Conservation (phyloP, 108 stramenopile species). For the Cyclotella baltica region DNA sequence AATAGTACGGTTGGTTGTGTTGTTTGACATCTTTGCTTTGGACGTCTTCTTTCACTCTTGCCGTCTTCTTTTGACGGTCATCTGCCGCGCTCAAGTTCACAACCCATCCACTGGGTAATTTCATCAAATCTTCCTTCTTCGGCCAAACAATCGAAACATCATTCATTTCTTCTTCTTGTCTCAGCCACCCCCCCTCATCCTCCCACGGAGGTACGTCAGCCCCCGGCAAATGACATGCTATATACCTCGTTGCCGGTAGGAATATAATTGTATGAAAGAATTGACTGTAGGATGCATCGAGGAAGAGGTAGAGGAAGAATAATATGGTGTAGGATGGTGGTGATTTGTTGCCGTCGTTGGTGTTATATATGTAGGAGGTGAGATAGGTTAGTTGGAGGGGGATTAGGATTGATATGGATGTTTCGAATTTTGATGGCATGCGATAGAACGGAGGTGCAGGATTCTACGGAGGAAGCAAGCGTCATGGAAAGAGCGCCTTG, state of each 20-base stretch:
- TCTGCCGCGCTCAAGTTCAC: background rate
- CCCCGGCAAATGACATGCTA: conserved; percentile 33
- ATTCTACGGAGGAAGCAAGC: no score
- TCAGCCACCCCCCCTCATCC: conserved; percentile 17
- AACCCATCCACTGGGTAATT: conserved; percentile 31
- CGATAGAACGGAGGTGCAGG: no score
- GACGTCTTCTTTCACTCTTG: background rate
- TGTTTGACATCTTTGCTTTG: background rate
- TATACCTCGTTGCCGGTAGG: conserved; percentile 22
- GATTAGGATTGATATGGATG: conserved; percentile 4
- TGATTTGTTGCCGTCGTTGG: background rate
- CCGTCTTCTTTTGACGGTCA: background rate
- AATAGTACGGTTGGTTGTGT: conserved; percentile 28
- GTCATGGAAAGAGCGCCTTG: no score
- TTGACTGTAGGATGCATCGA: conserved; percentile 40
- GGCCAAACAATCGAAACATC: conserved; percentile 41
- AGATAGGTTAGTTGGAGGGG: conserved; percentile 16
- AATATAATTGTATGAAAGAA: conserved; percentile 30
- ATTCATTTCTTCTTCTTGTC: conserved; percentile 37
- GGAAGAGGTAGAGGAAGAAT: conserved; percentile 35
- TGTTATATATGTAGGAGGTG: background rate
- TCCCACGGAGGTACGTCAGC: conserved; percentile 24
- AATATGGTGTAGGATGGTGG: conserved; percentile 15
- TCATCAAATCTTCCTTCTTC: background rate
- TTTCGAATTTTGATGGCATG: conserved; percentile 23